A percentile compares a stretch with the other conserved stretches of the same genome.
phyloP scores from a whole-genome alignment of 306 rosid species.

The Dalbergia cultrata region DNA sequence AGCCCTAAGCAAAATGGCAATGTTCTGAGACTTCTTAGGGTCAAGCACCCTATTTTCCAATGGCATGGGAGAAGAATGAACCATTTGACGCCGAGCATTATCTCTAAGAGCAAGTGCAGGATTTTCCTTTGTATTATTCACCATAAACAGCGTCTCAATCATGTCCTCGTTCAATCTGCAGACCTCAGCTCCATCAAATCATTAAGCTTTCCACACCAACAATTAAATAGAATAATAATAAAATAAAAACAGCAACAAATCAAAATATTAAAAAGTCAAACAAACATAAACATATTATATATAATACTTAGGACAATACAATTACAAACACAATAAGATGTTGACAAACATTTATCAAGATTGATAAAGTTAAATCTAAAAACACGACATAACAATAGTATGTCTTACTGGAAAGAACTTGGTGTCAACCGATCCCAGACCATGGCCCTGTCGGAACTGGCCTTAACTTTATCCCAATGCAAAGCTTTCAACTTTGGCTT shows the following conservation, averaged over 20 bases:
- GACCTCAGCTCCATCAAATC: constrained; percentile 5
- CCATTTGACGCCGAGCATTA: constrained; percentile 53
- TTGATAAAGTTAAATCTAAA: not conserved
- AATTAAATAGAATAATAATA: not conserved
- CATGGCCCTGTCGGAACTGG: constrained; percentile 84
- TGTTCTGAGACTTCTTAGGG: constrained; percentile 91
- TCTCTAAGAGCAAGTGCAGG: constrained; percentile 58
- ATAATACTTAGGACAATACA: not conserved
- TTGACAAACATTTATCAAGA: not conserved
- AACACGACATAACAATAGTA: not conserved
- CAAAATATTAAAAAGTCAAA: not conserved
- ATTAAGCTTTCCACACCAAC: constrained; percentile 8
- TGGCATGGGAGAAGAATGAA: constrained; percentile 56
- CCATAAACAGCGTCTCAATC: constrained; percentile 88
- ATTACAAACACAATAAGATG: not conserved
- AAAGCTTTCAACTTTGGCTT: constrained; percentile 91
- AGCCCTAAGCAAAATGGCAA: constrained; percentile 87
- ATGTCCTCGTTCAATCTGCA: constrained; percentile 95
- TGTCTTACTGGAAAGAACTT: constrained; percentile 86
- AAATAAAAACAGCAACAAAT: not conserved
- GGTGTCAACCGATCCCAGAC: constrained; percentile 95
- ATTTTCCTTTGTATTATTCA: constrained; percentile 62
- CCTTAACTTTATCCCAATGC: constrained; percentile 90
- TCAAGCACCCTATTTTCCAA: constrained; percentile 82
- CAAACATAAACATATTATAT: not conserved